Conservation (phyloP, 1,284 basidiomycete species). For the Cryptococcus sp. region DNA sequence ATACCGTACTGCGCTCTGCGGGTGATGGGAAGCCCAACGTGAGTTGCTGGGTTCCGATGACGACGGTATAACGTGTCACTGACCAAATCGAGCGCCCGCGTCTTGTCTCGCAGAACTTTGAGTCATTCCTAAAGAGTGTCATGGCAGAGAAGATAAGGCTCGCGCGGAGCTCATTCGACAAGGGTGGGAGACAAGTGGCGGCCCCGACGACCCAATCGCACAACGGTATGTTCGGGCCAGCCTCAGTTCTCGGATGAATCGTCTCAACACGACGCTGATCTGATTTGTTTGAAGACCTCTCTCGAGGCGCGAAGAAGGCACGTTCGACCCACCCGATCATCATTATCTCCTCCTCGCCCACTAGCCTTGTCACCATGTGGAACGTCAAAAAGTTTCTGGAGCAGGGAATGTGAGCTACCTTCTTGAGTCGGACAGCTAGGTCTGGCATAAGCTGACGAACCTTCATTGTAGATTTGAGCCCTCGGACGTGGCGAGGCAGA, state of each 20-base stretch:
- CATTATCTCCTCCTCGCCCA: slow-evolving; percentile 92
- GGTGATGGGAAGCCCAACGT: slow-evolving; percentile 43
- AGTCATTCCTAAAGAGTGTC: slow-evolving; percentile 34
- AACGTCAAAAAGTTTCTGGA: slow-evolving; percentile 93
- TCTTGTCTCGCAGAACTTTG: slow-evolving; percentile 35
- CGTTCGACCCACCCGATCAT: slow-evolving; percentile 72
- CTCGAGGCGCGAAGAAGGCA: slow-evolving; percentile 28
- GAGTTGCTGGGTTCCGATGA: slow-evolving; percentile 3
- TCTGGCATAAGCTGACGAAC: not conserved
- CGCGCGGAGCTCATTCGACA: slow-evolving; percentile 34
- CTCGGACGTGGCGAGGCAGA: slow-evolving; percentile 64
- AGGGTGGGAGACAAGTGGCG: slow-evolving; percentile 15
- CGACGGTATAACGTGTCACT: not conserved
- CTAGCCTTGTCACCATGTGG: slow-evolving; percentile 93
- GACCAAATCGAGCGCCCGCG: not conserved
- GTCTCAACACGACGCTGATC: slow-evolving; percentile 2
- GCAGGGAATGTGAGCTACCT: slow-evolving; percentile 66
- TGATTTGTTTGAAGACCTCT: slow-evolving; percentile 13
- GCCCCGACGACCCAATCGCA: slow-evolving; percentile 12
- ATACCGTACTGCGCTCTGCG: slow-evolving; percentile 38
- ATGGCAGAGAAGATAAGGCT: slow-evolving; percentile 45
- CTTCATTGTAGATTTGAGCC: slow-evolving; percentile 63
- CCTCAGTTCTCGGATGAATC: not conserved
- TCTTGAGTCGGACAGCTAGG: not conserved
- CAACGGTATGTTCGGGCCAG: slow-evolving; percentile 5